Conservation (phyloP, 768 basidiomycete genomes). For the Trametopsis cervina region DNA sequence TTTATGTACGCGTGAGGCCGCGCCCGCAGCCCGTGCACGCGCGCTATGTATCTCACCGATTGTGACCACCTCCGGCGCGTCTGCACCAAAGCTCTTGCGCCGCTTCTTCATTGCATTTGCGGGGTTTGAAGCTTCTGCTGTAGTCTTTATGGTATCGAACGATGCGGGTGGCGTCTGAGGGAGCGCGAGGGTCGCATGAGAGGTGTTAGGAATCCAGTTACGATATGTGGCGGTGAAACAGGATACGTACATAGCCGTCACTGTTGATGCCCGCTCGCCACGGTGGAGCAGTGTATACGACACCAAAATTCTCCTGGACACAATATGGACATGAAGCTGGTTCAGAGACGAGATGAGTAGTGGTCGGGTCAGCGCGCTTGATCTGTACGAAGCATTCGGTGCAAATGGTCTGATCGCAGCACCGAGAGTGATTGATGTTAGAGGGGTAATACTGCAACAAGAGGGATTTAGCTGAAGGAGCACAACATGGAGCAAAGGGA, state of each 20-base stretch:
- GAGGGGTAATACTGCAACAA: conserved; percentile 82
- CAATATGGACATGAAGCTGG: conserved; percentile 97
- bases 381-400: conserved; percentile 99
- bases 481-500: conserved; percentile 19
- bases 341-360: conserved; percentile 93
- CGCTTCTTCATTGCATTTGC: conserved; percentile 45
- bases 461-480: not conserved
- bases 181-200: not conserved
- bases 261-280: conserved; percentile 79
- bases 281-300: conserved; percentile 76
- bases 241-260: conserved; percentile 64
- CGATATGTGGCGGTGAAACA: not conserved
- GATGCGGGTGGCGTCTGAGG: conserved; percentile 35
- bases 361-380: conserved; percentile 90
- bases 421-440: conserved; percentile 95
- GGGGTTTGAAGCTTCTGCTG: conserved; percentile 15
- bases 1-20: too few relatives aligned
- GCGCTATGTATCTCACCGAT: too few relatives aligned
- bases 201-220: not conserved
- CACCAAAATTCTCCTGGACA: conserved; percentile 94
- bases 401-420: conserved; percentile 97
- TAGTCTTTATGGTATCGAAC: conserved; percentile 47
- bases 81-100: conserved; percentile 83
- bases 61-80: conserved; percentile 86
- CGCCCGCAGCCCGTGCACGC: too few relatives aligned